A percentile compares a stretch with the other conserved stretches of the same genome.
phyloP scores from a whole-genome alignment of 2,329 filamentous ascomycete species.

The Phialemoniopsis sp. region DNA sequence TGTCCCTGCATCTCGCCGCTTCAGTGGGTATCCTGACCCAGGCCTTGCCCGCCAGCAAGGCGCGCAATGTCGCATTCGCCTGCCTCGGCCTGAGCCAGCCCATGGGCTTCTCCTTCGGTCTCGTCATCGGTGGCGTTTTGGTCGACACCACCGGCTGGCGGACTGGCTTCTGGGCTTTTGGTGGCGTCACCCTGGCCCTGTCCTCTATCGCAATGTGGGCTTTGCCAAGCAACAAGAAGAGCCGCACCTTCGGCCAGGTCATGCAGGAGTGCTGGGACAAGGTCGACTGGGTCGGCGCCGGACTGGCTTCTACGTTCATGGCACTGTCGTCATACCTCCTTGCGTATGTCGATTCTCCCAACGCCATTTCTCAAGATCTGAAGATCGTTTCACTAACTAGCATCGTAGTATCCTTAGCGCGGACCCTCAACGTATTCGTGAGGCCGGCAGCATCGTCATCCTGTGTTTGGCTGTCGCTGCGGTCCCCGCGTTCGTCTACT shows the following conservation, averaged over 20 bases:
- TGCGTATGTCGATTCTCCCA: no score
- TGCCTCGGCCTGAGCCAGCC: slow-evolving; percentile 40
- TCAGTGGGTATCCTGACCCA: slow-evolving; percentile 28
- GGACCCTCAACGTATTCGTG: slow-evolving; percentile 32
- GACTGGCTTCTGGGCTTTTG: slow-evolving; percentile 36
- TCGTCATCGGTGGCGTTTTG: slow-evolving; percentile 45
- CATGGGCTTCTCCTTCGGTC: slow-evolving; percentile 44
- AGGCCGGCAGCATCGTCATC: slow-evolving; percentile 37
- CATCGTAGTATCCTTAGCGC: slow-evolving; percentile 27
- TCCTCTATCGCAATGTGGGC: slow-evolving; percentile 28
- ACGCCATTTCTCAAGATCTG: no score
- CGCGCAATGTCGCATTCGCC: slow-evolving; percentile 34
- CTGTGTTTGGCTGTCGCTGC: slow-evolving; percentile 35
- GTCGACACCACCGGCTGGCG: slow-evolving; percentile 42
- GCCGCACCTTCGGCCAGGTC: slow-evolving; percentile 12
- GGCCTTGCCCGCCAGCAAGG: slow-evolving; percentile 21
- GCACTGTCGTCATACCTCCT: slow-evolving; percentile 48
- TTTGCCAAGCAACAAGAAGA: slow-evolving; percentile 19
- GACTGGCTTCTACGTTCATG: slow-evolving; percentile 39
- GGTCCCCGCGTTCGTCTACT: slow-evolving; percentile 46
- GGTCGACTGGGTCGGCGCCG: slow-evolving; percentile 51
- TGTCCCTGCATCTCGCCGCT: slow-evolving; percentile 27
- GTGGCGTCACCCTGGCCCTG: slow-evolving; percentile 26
- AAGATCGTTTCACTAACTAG: neutral
- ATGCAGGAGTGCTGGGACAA: slow-evolving; percentile 19